phyloP scores from a whole-genome alignment of 192 early-diverging fungal genomes.

The Linnemannia elongata region DNA sequence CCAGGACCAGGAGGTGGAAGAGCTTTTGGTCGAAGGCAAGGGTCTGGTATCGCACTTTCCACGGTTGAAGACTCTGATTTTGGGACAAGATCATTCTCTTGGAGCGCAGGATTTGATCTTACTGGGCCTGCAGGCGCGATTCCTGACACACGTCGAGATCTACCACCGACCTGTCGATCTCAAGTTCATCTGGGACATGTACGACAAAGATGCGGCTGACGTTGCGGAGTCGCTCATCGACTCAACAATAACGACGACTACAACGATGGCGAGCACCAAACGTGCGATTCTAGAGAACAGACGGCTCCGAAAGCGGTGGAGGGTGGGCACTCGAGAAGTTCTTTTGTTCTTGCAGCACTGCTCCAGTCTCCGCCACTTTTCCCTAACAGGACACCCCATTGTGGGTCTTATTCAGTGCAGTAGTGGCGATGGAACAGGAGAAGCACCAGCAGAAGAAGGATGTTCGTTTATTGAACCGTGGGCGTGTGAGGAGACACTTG shows the following conservation, averaged over 20 bases:
- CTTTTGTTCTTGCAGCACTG: background rate
- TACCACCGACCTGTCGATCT: background rate
- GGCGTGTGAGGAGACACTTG: background rate
- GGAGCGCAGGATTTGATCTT: background rate
- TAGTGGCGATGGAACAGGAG: background rate
- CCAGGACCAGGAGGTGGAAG: background rate
- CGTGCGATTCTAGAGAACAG: background rate
- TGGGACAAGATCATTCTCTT: background rate
- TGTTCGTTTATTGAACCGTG: background rate
- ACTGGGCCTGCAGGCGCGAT: background rate
- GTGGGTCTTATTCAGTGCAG: background rate
- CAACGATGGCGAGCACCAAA: background rate
- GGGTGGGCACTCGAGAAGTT: background rate
- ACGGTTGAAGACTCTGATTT: background rate
- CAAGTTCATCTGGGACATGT: background rate
- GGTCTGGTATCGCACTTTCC: background rate
- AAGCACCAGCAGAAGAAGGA: background rate
- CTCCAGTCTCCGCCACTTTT: background rate
- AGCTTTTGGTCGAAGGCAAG: background rate
- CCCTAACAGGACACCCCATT: background rate
- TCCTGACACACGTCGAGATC: background rate
- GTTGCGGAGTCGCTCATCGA: background rate
- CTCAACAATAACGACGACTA: background rate
- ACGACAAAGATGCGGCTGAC: background rate
- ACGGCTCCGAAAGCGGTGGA: background rate